These are phyloP conservation scores for Nyssa sinensis DNA, from an alignment of 148 eudicot species.

Conservation along the genomic window DNA sequence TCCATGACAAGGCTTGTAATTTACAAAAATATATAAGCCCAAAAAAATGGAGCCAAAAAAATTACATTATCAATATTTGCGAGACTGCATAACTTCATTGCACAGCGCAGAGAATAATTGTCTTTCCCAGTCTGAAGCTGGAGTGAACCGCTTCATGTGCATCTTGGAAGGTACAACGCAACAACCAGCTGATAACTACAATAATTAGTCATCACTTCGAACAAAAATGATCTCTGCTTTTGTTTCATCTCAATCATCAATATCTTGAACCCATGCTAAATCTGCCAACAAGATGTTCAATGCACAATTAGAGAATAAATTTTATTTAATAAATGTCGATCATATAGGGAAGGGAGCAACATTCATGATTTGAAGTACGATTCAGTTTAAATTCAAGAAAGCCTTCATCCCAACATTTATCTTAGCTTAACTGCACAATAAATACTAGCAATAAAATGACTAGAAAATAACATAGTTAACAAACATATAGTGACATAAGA, in stretches of 20 bases:
- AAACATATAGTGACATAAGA: not conserved
- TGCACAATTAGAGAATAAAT: not conserved
- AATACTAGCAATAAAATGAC: not conserved
- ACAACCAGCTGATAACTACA: not conserved
- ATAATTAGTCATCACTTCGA: conserved; percentile 2
- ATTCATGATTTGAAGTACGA: not conserved
- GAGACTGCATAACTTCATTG: conserved; percentile 10
- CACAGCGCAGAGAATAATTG: not conserved
- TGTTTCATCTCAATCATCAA: conserved; percentile 51
- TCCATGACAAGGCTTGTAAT: not conserved
- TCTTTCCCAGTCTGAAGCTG: not conserved
- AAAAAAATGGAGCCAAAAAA: conserved; percentile 7
- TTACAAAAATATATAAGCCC: not conserved
- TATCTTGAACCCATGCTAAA: conserved; percentile 76
- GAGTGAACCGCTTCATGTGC: not conserved
- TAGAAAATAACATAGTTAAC: not conserved
- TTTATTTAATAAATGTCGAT: not conserved
- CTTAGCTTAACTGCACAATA: not conserved
- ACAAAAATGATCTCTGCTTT: not conserved
- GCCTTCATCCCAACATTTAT: not conserved
- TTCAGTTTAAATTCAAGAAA: not conserved
- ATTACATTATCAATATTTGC: not conserved
- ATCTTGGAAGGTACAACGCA: not conserved
- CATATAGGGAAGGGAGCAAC: not conserved
- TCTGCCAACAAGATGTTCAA: conserved; percentile 39